A percentile compares a stretch with the other conserved stretches of the same genome.
Evolutionary conservation across 257 asterid genomes (phyloP).

Genomic region (Solanum habrochaites): DNA sequence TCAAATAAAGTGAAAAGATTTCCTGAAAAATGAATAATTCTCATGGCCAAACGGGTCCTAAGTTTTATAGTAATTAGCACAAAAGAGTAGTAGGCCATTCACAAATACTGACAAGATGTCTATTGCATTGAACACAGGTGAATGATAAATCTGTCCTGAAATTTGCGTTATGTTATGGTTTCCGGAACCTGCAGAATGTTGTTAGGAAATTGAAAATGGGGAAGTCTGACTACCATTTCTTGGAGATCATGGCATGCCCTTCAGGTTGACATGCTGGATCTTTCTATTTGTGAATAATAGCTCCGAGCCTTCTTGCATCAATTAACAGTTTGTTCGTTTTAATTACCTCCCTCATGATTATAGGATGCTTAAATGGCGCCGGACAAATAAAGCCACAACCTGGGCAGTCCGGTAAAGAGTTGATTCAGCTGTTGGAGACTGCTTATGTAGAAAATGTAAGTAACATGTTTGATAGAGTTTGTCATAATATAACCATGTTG

Average conservation of each 20-base stretch:
- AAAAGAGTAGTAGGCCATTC: neutral
- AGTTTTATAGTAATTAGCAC: neutral
- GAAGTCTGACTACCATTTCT: constrained; percentile 76
- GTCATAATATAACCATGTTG: neutral
- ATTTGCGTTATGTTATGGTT: constrained; percentile 92
- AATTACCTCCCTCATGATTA: neutral
- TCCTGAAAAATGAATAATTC: neutral
- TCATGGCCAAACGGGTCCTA: neutral
- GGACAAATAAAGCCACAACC: constrained; percentile 87
- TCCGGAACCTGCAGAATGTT: constrained; percentile 81
- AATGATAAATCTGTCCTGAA: constrained; percentile 65
- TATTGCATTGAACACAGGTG: constrained; percentile 36
- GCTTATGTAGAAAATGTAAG: constrained; percentile 80
- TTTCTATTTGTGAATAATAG: neutral
- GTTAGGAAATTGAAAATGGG: constrained; percentile 81
- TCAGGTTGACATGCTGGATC: constrained; percentile 38
- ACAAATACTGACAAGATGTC: neutral
- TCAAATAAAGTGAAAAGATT: neutral
- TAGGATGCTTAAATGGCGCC: constrained; percentile 97
- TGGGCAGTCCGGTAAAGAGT: constrained; percentile 76
- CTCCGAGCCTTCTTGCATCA: neutral
- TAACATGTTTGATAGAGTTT: neutral
- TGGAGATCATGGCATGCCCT: constrained; percentile 99
- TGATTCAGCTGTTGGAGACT: constrained; percentile 58
- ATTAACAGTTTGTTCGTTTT: neutral